A percentile compares a stretch with the other conserved stretches of the same genome.
These are phyloP conservation scores for Lithospermum erythrorhizon DNA, from an alignment of 257 asterid species.

Conservation along the genomic window DNA sequence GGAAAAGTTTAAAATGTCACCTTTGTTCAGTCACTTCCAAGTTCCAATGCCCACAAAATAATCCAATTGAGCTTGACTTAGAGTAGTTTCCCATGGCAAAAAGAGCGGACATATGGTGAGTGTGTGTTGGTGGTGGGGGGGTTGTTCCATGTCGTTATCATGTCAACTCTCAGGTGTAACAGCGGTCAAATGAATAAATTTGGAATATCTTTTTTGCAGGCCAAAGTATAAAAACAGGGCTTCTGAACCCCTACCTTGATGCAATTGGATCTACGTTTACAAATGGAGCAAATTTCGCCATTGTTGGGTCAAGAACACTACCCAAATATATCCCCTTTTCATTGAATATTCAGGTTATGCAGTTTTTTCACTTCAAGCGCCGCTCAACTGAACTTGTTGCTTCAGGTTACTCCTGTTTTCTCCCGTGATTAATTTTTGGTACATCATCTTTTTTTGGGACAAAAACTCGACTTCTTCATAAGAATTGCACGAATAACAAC, in stretches of 20 bases:
- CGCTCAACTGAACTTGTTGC: constrained; percentile 50
- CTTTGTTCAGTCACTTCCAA: no score
- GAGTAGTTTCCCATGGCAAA: no score
- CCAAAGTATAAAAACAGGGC: constrained; percentile 49
- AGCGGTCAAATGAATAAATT: neutral
- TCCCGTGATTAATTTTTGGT: neutral
- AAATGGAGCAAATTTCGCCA: constrained; percentile 81
- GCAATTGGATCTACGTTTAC: constrained; percentile 52
- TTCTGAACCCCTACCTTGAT: constrained; percentile 64
- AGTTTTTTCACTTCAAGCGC: constrained; percentile 61
- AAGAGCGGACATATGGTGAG: neutral
- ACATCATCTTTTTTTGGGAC: neutral
- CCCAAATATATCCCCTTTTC: constrained; percentile 60
- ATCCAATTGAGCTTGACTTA: no score
- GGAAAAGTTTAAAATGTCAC: no score
- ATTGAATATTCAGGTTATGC: constrained; percentile 63
- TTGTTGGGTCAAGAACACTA: constrained; percentile 59
- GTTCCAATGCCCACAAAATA: no score
- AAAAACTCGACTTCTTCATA: neutral
- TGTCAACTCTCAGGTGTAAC: neutral
- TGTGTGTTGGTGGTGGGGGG: no score
- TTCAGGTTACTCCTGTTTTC: constrained; percentile 30
- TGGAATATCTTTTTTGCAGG: constrained; percentile 37
- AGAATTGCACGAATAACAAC: neutral
- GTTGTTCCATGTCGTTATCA: neutral